A percentile compares a stretch with the other conserved stretches of the same genome.
phyloP scores from a whole-genome alignment of 371 early-diverging fungal species.

The Sporodiniella umbellata region DNA sequence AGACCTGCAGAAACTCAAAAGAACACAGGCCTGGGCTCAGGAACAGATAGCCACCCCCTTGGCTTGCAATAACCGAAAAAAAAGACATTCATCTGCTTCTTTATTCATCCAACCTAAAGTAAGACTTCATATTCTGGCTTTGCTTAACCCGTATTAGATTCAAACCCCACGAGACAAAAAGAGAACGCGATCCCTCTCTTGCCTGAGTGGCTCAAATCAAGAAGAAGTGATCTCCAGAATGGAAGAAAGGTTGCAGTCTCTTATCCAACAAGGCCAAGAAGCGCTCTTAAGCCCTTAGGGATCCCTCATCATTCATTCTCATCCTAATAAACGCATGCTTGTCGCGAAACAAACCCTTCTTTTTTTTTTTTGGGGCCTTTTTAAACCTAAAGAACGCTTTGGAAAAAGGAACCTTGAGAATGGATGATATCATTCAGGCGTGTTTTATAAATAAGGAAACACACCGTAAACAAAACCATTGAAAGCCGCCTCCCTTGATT shows the following conservation, averaged over 20 bases:
- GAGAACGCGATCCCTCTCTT: conserved; percentile 21
- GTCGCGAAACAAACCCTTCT: too few species aligned
- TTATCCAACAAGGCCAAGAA: conserved; percentile 42
- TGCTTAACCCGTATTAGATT: conserved; percentile 12
- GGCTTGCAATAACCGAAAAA: too few species aligned
- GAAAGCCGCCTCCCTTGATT: too few species aligned
- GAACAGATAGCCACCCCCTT: conserved; percentile 6
- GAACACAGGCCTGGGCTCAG: conserved; percentile 25
- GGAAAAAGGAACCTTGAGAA: too few species aligned
- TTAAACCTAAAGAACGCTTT: too few species aligned
- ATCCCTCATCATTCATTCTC: neutral
- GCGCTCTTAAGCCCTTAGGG: conserved; percentile 28
- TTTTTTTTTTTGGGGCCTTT: too few species aligned
- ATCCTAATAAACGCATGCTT: neutral
- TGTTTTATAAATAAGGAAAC: too few species aligned
- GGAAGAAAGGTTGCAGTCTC: conserved; percentile 29
- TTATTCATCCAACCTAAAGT: conserved; percentile 6
- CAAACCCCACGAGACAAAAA: conserved; percentile 19
- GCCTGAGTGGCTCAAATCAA: conserved; percentile 6
- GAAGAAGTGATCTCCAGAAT: conserved; percentile 28
- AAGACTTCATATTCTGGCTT: too few species aligned
- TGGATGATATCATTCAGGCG: too few species aligned
- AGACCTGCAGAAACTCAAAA: conserved; percentile 4
- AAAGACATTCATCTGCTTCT: conserved; percentile 7
- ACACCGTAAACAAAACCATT: too few species aligned